Evolutionary conservation across 1,139 yeast species (phyloP), one percentile per base, ranked within the genome.

Genomic region (Williopsis jadinii): DNA sequence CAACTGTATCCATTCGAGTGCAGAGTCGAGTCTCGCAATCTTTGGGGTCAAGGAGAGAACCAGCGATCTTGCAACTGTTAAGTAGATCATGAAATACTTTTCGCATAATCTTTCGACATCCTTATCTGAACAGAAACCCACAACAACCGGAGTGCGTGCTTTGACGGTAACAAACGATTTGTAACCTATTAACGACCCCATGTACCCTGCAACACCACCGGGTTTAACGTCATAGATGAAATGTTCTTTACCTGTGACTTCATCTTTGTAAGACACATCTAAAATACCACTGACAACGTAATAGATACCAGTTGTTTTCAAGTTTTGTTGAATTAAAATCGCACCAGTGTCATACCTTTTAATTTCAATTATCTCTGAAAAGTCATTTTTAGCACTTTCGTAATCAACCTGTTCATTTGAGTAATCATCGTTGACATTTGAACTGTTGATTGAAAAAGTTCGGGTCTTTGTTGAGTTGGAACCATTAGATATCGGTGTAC

Each of bases 1-100:
- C 5, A 86, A 71, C 48, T 87, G 95, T 38, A 92, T 79, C 98
- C 98, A 92, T 60, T 92, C 98, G 40, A 92, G 66, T 0, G 97
- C 96, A 62, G 84, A 86, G 58, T 92, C 98, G 37, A 92, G 75
- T 40, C 84, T 78, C 36, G 84, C 61, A 37, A 92, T 68, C 42
- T 84, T 76, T 29, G 75, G 69, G 28, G 92, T 81, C 36, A 92
- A 63, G 3, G 84, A 70, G 24, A 70, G 71, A 38, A 86, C 80
- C 49, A 90, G 64, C 12, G 80, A 74, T 41, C 80, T 77, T 0
- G 97, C 96, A 41, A 88, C 74, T 5, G 88, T 79, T 37, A 92
- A 66, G 49, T 84, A 83, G 11, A 90, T 70, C 60, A 78, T 73
- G 45, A 92, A 92, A 57, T 77, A 83, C 49, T 77, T 77, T 48